Conservation (phyloP, 345 rosid genomes). For the Hibiscus mutabilis region DNA sequence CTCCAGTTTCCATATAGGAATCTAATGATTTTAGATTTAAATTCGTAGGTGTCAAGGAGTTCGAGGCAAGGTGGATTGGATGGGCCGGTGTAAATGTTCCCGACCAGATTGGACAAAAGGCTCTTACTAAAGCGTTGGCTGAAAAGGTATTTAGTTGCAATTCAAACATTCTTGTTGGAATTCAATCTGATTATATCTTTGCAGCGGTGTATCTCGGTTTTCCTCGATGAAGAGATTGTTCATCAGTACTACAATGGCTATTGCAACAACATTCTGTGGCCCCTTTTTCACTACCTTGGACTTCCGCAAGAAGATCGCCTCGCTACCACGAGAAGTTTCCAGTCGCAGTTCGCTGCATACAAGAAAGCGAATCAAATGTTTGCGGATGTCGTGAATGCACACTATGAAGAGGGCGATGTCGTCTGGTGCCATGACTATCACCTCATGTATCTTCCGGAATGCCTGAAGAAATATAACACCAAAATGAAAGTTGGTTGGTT, state of each 20-base stretch:
- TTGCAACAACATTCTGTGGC: constrained; percentile 98
- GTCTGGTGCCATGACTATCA: constrained; percentile 99
- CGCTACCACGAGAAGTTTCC: constrained; percentile 96
- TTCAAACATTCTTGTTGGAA: not conserved
- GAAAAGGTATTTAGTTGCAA: constrained; percentile 55
- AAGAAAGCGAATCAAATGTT: constrained; percentile 97
- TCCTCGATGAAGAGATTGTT: constrained; percentile 97
- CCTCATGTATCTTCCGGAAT: constrained; percentile 96
- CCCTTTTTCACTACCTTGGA: constrained; percentile 93
- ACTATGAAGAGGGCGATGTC: constrained; percentile 96
- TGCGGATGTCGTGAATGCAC: constrained; percentile 88
- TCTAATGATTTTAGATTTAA: constrained; percentile 27
- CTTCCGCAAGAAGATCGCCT: constrained; percentile 99
- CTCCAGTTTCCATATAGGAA: constrained; percentile 12
- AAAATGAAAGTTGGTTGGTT: constrained; percentile 99
- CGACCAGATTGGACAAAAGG: constrained; percentile 83
- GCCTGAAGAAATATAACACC: constrained; percentile 71
- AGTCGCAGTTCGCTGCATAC: constrained; percentile 93
- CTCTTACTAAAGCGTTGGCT: constrained; percentile 88
- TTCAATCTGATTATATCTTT: not conserved
- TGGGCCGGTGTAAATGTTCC: constrained; percentile 99
- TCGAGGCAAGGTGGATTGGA: constrained; percentile 99
- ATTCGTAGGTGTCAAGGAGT: constrained; percentile 81
- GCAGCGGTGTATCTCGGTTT: constrained; percentile 98
- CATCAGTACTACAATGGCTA: constrained; percentile 98